Evolutionary conservation across 2,329 filamentous ascomycete genomes (phyloP).

Genomic region (Exophiala xenobiotica): DNA sequence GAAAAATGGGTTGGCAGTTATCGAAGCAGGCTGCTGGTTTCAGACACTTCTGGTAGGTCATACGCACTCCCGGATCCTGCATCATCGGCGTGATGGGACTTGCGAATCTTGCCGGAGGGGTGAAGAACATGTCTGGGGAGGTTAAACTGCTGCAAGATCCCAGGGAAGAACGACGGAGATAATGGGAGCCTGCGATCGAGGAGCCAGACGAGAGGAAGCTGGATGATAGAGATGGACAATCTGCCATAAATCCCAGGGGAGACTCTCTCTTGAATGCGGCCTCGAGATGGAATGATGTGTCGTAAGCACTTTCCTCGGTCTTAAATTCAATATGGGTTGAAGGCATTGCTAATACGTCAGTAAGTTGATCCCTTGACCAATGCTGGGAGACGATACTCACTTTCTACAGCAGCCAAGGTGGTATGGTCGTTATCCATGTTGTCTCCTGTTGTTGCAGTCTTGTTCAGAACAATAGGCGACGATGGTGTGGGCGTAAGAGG

Average conservation of each 20-base stretch:
- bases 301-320: conserved; percentile 17
- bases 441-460: neutral
- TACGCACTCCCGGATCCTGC: conserved; percentile 5
- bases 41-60: conserved; percentile 14
- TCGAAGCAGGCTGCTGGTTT: conserved; percentile 18
- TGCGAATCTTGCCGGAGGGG: conserved; percentile 17
- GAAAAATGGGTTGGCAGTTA: conserved; percentile 12
- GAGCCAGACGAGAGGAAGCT: conserved; percentile 26
- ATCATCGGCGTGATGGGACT: conserved; percentile 25
- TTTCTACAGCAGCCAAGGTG: neutral
- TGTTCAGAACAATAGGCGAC: neutral
- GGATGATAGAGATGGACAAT: conserved; percentile 24
- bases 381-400: neutral
- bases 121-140: conserved; percentile 24
- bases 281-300: conserved; percentile 16
- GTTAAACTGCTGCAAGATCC: conserved; percentile 21
- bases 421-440: neutral
- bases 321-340: conserved; percentile 3
- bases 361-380: neutral
- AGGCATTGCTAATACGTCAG: conserved; percentile 6
- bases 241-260: conserved; percentile 15
- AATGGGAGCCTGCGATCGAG: conserved; percentile 13
- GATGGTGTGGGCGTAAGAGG: neutral
- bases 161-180: conserved; percentile 17
- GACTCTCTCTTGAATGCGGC: conserved; percentile 19